A percentile compares a stretch with the other conserved stretches of the same genome.
Conservation (phyloP, 1,284 basidiomycete genomes). For the Leccinum fallax region DNA sequence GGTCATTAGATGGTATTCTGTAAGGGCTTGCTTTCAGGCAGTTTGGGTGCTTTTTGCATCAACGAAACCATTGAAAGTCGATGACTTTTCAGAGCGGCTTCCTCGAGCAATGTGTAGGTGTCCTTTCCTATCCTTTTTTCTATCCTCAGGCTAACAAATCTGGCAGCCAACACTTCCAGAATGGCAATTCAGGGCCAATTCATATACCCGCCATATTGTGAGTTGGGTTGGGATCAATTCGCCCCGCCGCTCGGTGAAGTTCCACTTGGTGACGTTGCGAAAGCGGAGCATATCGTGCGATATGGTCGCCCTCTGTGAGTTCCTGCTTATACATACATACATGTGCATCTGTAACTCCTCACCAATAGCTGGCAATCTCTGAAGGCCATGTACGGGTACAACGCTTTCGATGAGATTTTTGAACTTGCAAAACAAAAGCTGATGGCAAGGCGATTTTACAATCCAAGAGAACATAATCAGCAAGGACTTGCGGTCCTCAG, state of each 20-base stretch:
- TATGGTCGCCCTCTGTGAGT: background rate
- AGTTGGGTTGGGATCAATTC: too few relatives aligned
- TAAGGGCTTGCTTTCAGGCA: background rate
- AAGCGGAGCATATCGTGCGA: background rate
- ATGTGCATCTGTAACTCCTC: background rate
- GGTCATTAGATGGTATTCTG: background rate
- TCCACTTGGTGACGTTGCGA: too few relatives aligned
- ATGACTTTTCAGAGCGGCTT: background rate
- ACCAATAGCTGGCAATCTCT: background rate
- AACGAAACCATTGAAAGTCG: background rate
- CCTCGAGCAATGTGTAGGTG: background rate
- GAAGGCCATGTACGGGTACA: background rate
- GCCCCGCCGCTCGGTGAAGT: too few relatives aligned
- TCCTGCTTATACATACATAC: background rate
- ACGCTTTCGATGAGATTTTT: background rate
- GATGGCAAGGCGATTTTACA: background rate
- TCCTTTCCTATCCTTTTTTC: too few relatives aligned
- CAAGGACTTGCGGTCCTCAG: background rate
- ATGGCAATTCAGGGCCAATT: too few relatives aligned
- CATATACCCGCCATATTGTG: too few relatives aligned
- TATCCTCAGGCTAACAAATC: too few relatives aligned
- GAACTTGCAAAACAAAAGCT: background rate
- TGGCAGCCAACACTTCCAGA: too few relatives aligned
- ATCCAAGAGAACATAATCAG: too few relatives aligned
- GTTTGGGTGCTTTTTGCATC: background rate